Evolutionary conservation across 2,329 filamentous ascomycete species (phyloP), one percentile per base, ranked within the genome.

Genomic region (Rutstroemia sp.): DNA sequence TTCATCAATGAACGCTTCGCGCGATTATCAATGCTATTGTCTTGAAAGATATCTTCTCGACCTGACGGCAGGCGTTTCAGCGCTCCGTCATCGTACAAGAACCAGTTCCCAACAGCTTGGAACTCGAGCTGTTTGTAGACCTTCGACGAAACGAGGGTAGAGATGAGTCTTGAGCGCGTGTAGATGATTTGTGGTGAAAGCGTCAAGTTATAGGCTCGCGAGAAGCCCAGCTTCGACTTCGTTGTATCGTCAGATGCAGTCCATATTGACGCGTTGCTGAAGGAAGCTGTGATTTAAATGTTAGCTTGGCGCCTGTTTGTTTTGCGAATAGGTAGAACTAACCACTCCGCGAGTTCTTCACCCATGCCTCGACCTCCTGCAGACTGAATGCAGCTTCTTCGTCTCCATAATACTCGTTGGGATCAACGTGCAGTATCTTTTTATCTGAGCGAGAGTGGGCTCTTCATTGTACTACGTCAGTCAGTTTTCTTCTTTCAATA

Each of bases 61-160:
- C 88, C 92, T 61, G 88, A 92, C 0, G 94, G 92, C 51, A 97
- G 88, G 57, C 87, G 87, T 51, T 79, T 75, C 38, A 96, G 74
- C 8, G 64, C 65, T 25, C 62, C 64, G 16, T 65, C 30, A 54
- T 56, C 42, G 67, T 85, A 86, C 55, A 96, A 83, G 80, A 88
- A 96, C 82, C 92, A 97, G 56, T 88, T 92, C 25, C 92, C 92
- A 25, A 97, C 89, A 27, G 92, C 90, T 60, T 94, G 82, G 64
- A 97, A 97, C 69, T 97, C 92, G 48, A 99, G 80, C 73, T 96
- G 92, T 21, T 86, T 83, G 67, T 92, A 92, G 12, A 91, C 87
- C 64, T 86, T 87, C 6, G 92, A 96, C 2, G 91, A 90, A n/a
- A 97, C 89, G 16, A 97, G 81, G 65, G 85, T 81, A 8, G 84